Evolutionary conservation across 176 grass and related monocot species (phyloP), one percentile per base, ranked within the genome.

Genomic region (Aegilops umbellulata): DNA sequence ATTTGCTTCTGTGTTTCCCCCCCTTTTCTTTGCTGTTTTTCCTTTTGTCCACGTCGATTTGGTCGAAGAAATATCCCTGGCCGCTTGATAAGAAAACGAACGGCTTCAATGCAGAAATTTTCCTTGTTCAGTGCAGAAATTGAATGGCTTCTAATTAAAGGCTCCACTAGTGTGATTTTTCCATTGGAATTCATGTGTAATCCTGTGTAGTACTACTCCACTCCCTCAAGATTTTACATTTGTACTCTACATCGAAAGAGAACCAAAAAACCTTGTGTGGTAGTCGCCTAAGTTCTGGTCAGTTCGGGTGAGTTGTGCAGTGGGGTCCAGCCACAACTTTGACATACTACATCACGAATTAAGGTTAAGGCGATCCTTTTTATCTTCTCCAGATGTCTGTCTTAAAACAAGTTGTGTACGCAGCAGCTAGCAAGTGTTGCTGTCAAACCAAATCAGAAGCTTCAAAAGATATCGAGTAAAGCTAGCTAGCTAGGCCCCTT

Each of bases 401-500:
- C 71, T 65, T 22, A 20, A 76, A 60, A 34, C 20, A 51, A 19
- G 72, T 4, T 82, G 49, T 44, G n/a, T n/a, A n/a, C n/a, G 49
- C 42, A 65, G 82, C 27, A 84, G 32, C 26, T 84, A 66, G 60
- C 49, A 55, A 46, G 44, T 65, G 60, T 84, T 30, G 8, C 26
- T 35, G 34, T 80, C 85, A 44, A 11, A 64, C 20, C 60, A 75
- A 75, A 75, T 75, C 72, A 75, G 72, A 44, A 63, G 57, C 36
- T 46, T 74, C 69, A 63, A 39, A 74, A 75, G 69, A 61, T 22
- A 75, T 51, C 44, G 11, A 51, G 53, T n/a, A 84, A 89, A 89
- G 76, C 35, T 30, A 44, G 67, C 23, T 30, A 22, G 67, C 41
- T 76, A 76, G 75, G 15, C 15, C 63, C 75, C 65, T 83, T 14